These are phyloP conservation scores for Xylaria sp. DNA, from an alignment of 2,329 filamentous ascomycete genomes.

Conservation along the genomic window DNA sequence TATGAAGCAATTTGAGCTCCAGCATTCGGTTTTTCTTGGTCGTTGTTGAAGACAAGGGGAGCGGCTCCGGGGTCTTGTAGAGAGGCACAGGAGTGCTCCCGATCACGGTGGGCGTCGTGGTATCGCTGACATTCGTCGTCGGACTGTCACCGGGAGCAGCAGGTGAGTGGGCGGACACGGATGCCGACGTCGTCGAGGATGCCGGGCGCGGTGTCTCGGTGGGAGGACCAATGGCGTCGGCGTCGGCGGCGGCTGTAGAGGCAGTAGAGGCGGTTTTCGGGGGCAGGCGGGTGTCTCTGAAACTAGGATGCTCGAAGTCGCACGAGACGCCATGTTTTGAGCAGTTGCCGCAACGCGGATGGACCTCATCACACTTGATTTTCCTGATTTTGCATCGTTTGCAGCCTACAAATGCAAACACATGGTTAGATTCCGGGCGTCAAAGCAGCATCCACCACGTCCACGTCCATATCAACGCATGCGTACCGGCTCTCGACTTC, in stretches of 20 bases:
- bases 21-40: conserved; percentile 60
- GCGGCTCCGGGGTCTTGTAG: conserved; percentile 52
- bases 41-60: conserved; percentile 52
- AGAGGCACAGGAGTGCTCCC: conserved; percentile 51
- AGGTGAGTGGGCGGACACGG: conserved; percentile 41
- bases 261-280: conserved; percentile 37
- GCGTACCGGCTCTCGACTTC: conserved; percentile 69
- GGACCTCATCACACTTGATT: conserved; percentile 77
- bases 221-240: not conserved
- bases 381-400: conserved; percentile 74
- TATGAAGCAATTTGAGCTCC: conserved; percentile 72
- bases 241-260: no score
- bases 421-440: conserved; percentile 10
- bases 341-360: conserved; percentile 74
- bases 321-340: conserved; percentile 73
- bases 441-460: not conserved
- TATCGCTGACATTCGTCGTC: conserved; percentile 44
- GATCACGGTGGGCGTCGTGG: conserved; percentile 42
- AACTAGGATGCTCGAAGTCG: conserved; percentile 69
- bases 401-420: conserved; percentile 56
- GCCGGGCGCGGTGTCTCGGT: conserved; percentile 50
- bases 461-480: not conserved
- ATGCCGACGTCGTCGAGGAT: conserved; percentile 44
- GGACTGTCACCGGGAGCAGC: conserved; percentile 48
- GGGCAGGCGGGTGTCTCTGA: conserved; percentile 57